phyloP scores from a whole-genome alignment of 2,329 filamentous ascomycete species.

The Ceratocystiopsis brevicomis region DNA sequence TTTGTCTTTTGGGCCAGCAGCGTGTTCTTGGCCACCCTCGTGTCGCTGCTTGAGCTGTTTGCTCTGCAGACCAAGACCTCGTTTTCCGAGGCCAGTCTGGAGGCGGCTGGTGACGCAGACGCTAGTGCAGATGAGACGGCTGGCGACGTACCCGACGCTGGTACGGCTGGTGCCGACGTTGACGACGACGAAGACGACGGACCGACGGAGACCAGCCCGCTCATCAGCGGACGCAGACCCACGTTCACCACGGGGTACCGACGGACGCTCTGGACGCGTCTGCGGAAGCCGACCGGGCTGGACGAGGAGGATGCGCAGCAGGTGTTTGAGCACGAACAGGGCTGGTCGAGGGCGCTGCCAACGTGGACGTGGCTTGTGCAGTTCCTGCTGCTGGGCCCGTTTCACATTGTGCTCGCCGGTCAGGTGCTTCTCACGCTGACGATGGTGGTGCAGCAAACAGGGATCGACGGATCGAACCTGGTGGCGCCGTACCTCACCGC shows the following conservation, averaged over 20 bases:
- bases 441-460: constrained; percentile 59
- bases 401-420: constrained; percentile 57
- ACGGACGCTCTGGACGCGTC: constrained; percentile 22
- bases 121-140: constrained; percentile 24
- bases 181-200: constrained; percentile 20
- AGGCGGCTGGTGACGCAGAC: too few relatives aligned
- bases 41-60: constrained; percentile 67
- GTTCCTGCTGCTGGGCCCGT: constrained; percentile 59
- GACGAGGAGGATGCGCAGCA: constrained; percentile 9
- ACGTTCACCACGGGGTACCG: constrained; percentile 38
- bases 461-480: constrained; percentile 59
- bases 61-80: constrained; percentile 51
- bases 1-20: constrained; percentile 63
- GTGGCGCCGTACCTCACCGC: constrained; percentile 54
- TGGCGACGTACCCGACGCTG: constrained; percentile 10
- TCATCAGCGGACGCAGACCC: constrained; percentile 18
- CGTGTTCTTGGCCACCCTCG: constrained; percentile 52
- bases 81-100: constrained; percentile 34
- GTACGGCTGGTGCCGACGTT: constrained; percentile 2
- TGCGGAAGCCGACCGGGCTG: too few relatives aligned
- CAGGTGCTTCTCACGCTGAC: constrained; percentile 59
- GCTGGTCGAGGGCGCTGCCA: constrained; percentile 65
- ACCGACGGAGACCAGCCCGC: constrained; percentile 34
- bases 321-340: constrained; percentile 53
- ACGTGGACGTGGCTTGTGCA: constrained; percentile 79